Evolutionary conservation across 805 yeast genomes (phyloP).

Genomic region (Wickerhamiella kurtzmanii): DNA sequence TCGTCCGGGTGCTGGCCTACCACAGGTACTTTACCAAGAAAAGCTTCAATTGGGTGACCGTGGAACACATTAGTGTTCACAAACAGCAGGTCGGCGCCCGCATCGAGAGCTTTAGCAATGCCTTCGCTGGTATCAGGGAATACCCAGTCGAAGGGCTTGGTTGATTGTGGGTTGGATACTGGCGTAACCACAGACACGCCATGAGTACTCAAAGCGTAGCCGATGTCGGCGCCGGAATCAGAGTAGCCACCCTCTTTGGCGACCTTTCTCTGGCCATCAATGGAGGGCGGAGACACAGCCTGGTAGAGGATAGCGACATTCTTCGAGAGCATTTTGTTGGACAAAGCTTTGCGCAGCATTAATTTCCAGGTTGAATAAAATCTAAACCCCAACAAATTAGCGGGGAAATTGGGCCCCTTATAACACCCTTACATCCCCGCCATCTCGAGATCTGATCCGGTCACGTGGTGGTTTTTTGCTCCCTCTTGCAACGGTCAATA

Average conservation of each 20-base stretch:
- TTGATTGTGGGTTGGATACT: not conserved
- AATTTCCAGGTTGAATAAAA: too few relatives aligned
- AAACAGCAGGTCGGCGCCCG: slow-evolving; percentile 1
- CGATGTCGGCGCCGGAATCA: slow-evolving; percentile 2
- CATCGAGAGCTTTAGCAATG: not conserved
- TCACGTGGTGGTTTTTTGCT: too few relatives aligned
- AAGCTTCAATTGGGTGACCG: slow-evolving; percentile 3
- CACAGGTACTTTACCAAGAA: not conserved
- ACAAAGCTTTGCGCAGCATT: not conserved
- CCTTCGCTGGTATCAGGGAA: slow-evolving; percentile 5
- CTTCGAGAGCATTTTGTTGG: not conserved
- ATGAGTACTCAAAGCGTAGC: not conserved
- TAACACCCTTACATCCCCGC: too few relatives aligned
- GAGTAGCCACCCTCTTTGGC: not conserved
- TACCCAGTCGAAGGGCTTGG: not conserved
- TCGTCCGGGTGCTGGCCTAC: slow-evolving; percentile 3
- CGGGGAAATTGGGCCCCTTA: too few relatives aligned
- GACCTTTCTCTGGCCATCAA: not conserved
- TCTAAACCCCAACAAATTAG: too few relatives aligned
- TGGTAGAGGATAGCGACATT: not conserved
- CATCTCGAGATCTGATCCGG: too few relatives aligned
- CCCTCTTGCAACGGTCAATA: too few relatives aligned
- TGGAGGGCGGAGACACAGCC: not conserved
- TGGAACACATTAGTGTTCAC: slow-evolving; percentile 2
- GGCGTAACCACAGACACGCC: slow-evolving; percentile 3